Evolutionary conservation across 306 rosid species (phyloP).

Genomic region (Castanea crenata): DNA sequence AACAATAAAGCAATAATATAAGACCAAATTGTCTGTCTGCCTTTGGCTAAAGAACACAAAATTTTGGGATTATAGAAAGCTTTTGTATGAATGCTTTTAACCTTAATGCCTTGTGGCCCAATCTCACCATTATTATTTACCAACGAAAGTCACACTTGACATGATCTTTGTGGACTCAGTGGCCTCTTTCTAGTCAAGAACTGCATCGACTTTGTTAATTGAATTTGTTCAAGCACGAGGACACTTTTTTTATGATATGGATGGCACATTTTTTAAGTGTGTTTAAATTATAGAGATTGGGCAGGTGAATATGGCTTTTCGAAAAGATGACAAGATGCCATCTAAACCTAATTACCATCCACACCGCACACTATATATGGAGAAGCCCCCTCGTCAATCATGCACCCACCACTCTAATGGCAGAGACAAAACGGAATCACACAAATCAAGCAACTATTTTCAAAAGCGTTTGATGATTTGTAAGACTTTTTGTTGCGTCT

Average conservation of each 20-base stretch:
- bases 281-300: constrained; percentile 1
- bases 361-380: background rate
- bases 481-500: too few relatives aligned
- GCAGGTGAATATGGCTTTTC: constrained; percentile 5
- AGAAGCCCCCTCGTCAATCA: background rate
- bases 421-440: too few relatives aligned
- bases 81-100: background rate
- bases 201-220: constrained; percentile 11
- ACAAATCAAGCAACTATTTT: too few relatives aligned
- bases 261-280: constrained; percentile 13
- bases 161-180: background rate
- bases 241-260: constrained; percentile 19
- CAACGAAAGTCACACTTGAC: background rate
- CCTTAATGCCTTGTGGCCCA: background rate
- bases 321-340: constrained; percentile 13
- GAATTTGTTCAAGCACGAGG: constrained; percentile 22
- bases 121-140: background rate
- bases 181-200: constrained; percentile 10
- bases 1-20: background rate
- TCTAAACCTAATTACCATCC: constrained; percentile 1
- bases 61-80: background rate
- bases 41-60: background rate
- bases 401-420: background rate
- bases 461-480: too few relatives aligned
- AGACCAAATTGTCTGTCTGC: background rate